Base-by-base conservation (phyloP, 352 stramenopile species). In the Blastocystis sp. region DNA sequence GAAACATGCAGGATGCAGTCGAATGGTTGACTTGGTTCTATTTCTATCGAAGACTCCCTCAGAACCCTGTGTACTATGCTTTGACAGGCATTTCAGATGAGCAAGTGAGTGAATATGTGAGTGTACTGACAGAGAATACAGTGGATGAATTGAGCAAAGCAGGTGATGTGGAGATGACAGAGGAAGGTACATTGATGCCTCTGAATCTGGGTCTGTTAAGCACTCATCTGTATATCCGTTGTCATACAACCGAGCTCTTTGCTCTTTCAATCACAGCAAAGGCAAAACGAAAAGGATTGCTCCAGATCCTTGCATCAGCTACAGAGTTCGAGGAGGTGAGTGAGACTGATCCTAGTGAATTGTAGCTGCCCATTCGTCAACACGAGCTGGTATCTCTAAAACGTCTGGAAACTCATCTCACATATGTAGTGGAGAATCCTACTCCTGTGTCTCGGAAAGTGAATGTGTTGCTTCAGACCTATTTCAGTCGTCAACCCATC, bases 1-100 rank as follows among this genome's bases (percentile, higher is more conserved):
- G 97, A 88, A 97, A 92, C 89, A 98, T 98, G 91, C 95, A 99
- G 88, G 96, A 99, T 73, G 96, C 95, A 0, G 95, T 99, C 49
- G 96, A 99, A 88, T 99, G 98, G 89, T 91, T 99, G 32, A 99
- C 97, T 52, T 99, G 97, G 97, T 99, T 96, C 0, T 97, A 99
- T 73, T 94, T 98, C 91, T 99, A 99, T 90, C 93, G 96, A 4
- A 94, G 97, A 9, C 90, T 99, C 42, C 93, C 95, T 71, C 97
- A 99, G 90, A 99, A 99, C 90, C 97, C 97, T 1, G 99, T 98
- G 80, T 99, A 98, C 90, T 99, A 99, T 92, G 96, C 98, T 85
- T 90, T 99, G 59, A 92, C 95, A 71, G 96, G 95, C 21, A 94
- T 91, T 27, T 93, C 91, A 54, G 92, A 93, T 89, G 89, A 91